These are phyloP conservation scores for Paramecium sexaurelia DNA, from an alignment of 73 alveolate genomes.

Conservation along the genomic window DNA sequence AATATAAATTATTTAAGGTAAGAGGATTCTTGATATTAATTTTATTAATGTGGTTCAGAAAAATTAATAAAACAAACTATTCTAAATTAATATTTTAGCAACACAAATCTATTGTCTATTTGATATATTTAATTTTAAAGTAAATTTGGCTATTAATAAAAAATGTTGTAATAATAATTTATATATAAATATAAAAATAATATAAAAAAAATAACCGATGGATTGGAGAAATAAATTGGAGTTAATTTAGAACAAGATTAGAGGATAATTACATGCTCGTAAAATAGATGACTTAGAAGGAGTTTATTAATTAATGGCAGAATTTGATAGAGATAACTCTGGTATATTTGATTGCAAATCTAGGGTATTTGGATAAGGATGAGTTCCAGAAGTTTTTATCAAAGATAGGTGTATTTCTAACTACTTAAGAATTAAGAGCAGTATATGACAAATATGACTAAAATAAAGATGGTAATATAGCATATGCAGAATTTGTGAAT, in stretches of 20 bases:
- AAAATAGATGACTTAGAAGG: conserved; percentile 21
- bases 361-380: conserved; percentile 72
- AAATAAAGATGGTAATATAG: conserved; percentile 77
- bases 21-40: no score
- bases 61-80: no score
- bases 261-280: conserved; percentile 35
- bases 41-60: no score
- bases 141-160: no score
- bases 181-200: neutral
- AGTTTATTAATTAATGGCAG: neutral
- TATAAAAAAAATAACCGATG: neutral
- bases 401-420: conserved; percentile 81
- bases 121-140: no score
- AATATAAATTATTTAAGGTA: no score
- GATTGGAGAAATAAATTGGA: conserved; percentile 47
- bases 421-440: conserved; percentile 77
- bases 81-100: no score
- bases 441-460: conserved; percentile 77
- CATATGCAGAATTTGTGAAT: conserved; percentile 76
- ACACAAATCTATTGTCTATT: no score
- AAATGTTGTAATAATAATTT: neutral
- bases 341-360: neutral
- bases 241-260: conserved; percentile 12
- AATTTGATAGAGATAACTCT: conserved; percentile 78
- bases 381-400: conserved; percentile 81